Conservation (phyloP, 805 yeast species). For the Ogataea siamensis region DNA sequence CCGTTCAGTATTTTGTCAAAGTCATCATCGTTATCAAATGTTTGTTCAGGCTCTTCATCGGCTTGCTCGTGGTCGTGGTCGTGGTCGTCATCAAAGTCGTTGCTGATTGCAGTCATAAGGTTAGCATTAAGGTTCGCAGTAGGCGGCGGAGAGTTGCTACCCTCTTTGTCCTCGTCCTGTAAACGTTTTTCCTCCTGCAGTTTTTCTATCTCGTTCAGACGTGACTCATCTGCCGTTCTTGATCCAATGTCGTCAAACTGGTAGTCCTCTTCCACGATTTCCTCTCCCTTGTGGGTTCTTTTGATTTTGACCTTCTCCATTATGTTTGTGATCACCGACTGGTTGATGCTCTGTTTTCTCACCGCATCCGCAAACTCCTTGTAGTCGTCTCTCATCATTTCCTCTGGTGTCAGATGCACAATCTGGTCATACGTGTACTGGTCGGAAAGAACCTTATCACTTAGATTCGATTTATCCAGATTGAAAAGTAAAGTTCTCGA, state of each 20-base stretch:
- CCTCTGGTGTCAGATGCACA: conserved; percentile 66
- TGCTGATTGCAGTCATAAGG: conserved; percentile 10
- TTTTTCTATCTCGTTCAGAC: conserved; percentile 28
- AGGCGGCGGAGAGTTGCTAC: conserved; percentile 9
- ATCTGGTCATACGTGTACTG: conserved; percentile 55
- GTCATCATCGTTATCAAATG: conserved; percentile 18
- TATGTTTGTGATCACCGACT: conserved; percentile 55
- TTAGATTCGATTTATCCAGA: conserved; percentile 55
- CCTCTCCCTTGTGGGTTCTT: conserved; percentile 87
- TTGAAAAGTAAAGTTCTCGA: conserved; percentile 65
- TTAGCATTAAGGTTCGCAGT: conserved; percentile 16
- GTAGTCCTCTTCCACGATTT: conserved; percentile 59
- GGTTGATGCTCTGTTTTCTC: conserved; percentile 63
- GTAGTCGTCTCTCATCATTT: conserved; percentile 70
- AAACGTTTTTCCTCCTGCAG: conserved; percentile 22
- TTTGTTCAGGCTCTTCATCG: conserved; percentile 7
- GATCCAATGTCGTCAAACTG: conserved; percentile 27
- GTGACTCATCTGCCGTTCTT: conserved; percentile 22
- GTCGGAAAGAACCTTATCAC: conserved; percentile 55
- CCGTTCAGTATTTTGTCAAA: conserved; percentile 21
- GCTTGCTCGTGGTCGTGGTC: conserved; percentile 7
- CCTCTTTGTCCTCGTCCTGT: conserved; percentile 19
- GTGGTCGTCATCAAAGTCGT: conserved; percentile 8
- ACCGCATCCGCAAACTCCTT: conserved; percentile 68
- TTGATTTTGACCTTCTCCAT: conserved; percentile 57